Evolutionary conservation across 2,329 filamentous ascomycete species (phyloP).

Genomic region (Verticillium nubilum): DNA sequence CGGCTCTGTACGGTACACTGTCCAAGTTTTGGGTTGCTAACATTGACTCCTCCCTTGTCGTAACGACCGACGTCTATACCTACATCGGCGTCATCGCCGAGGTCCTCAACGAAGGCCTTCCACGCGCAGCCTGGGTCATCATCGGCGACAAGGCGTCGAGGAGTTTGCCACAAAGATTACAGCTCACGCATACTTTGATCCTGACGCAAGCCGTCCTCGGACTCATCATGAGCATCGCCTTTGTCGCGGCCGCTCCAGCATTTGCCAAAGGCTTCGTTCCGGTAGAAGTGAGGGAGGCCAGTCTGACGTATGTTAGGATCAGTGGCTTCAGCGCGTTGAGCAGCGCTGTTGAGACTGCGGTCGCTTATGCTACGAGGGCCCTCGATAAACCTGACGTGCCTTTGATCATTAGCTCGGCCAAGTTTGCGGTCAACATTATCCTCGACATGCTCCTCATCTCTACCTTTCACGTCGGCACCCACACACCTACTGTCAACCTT

Average conservation of each 20-base stretch:
- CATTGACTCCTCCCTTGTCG: slow-evolving; percentile 56
- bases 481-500: no score
- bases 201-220: slow-evolving; percentile 55
- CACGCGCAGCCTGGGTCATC: slow-evolving; percentile 61
- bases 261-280: slow-evolving; percentile 62
- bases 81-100: slow-evolving; percentile 64
- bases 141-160: slow-evolving; percentile 55
- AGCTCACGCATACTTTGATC: slow-evolving; percentile 58
- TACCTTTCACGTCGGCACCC: no score
- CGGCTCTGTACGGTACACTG: no score
- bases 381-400: no score
- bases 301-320: slow-evolving; percentile 60
- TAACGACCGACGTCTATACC: slow-evolving; percentile 61
- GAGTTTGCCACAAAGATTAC: slow-evolving; percentile 42
- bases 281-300: slow-evolving; percentile 45
- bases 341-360: no score
- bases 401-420: no score
- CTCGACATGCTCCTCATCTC: no score
- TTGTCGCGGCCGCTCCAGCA: slow-evolving; percentile 45
- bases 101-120: slow-evolving; percentile 68
- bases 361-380: no score
- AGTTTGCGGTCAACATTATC: no score
- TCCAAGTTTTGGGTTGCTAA: no score
- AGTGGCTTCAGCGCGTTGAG: no score
- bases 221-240: slow-evolving; percentile 52